Evolutionary conservation across 2,329 filamentous ascomycete species (phyloP), one percentile per base, ranked within the genome.

Genomic region (Trichoderma aggressivum): DNA sequence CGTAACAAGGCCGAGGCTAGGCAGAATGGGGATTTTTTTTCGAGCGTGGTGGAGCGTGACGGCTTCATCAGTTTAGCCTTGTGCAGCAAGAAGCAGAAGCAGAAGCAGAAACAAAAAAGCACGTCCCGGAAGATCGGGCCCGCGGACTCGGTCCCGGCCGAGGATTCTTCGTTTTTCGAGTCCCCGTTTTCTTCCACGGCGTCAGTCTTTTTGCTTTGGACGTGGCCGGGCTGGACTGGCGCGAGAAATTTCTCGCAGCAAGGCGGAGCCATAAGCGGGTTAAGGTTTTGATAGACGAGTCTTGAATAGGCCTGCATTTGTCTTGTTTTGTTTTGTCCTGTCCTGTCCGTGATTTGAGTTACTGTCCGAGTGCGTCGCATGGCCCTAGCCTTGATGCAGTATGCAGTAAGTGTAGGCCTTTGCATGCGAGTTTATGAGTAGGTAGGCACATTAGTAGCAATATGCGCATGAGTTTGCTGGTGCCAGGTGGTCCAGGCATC

Each of bases 71-170:
- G 61, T 11, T 53, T 64, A 32, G 47, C 28, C 39, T 64, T 36
- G 61, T 34, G 39, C 28, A 24, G 26, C n/a, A 34, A 43, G 32
- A n/a, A n/a, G n/a, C n/a, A n/a, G n/a, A n/a, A n/a, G n/a, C n/a
- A n/a, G n/a, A n/a, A n/a, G n/a, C n/a, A n/a, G n/a, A 61, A 53
- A 59, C 56, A 34, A 59, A 59, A 34, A 59, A 59, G 56, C 28
- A 61, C 7, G 66, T 36, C 55, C 65, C 65, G 28, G 56, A 56
- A 28, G 58, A 63, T 70, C 67, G 59, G 67, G 36, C 59, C 67
- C 67, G 50, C 59, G 67, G 67, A 63, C 21, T 70, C 67, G 67
- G 67, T 70, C 50, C 67, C 67, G 32, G 59, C 67, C 67, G 67
- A 70, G 67, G 43, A 34, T 47, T 24, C 39, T 43, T 21, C n/a